phyloP scores from a whole-genome alignment of 2,329 filamentous ascomycete genomes.

The Aspergillus candidus region DNA sequence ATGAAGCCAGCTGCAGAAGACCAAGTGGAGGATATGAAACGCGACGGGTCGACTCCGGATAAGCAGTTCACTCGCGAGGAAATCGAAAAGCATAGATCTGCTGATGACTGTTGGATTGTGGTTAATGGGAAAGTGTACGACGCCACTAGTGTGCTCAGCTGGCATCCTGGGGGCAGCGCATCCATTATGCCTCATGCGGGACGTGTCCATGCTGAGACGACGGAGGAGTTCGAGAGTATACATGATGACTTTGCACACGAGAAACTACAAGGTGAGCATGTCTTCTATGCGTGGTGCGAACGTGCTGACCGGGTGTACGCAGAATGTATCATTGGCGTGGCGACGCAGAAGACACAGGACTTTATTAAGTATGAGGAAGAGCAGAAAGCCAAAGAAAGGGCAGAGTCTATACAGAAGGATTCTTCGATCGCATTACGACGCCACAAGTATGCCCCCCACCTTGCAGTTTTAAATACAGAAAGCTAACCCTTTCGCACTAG shows the following conservation, averaged over 20 bases:
- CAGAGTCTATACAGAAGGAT: conserved; percentile 31
- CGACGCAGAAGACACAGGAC: conserved; percentile 45
- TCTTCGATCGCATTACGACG: conserved; percentile 36
- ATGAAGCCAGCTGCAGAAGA: conserved; percentile 46
- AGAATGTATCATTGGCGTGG: conserved; percentile 47
- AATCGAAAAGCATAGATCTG: conserved; percentile 47
- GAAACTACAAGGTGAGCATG: conserved; percentile 41
- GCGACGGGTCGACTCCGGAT: conserved; percentile 40
- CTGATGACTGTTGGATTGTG: conserved; percentile 50
- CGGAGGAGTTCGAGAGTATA: conserved; percentile 45
- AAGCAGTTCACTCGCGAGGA: conserved; percentile 50
- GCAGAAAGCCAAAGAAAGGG: conserved; percentile 34
- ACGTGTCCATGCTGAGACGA: conserved; percentile 45
- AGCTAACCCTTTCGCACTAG: conserved; percentile 11
- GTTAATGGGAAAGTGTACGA: conserved; percentile 50
- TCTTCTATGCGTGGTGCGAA: conserved; percentile 35
- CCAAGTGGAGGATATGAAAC: conserved; percentile 41
- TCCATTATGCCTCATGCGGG: conserved; percentile 47
- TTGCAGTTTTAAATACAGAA: background rate
- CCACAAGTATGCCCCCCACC: conserved; percentile 10
- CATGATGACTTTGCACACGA: conserved; percentile 48
- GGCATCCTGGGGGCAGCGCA: conserved; percentile 48
- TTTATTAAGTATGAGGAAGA: conserved; percentile 44
- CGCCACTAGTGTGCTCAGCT: conserved; percentile 42
- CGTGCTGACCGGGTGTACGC: conserved; percentile 13